Conservation (phyloP, 225 moss, liverwort and hornwort genomes). For the Antitrichia curtipendula region DNA sequence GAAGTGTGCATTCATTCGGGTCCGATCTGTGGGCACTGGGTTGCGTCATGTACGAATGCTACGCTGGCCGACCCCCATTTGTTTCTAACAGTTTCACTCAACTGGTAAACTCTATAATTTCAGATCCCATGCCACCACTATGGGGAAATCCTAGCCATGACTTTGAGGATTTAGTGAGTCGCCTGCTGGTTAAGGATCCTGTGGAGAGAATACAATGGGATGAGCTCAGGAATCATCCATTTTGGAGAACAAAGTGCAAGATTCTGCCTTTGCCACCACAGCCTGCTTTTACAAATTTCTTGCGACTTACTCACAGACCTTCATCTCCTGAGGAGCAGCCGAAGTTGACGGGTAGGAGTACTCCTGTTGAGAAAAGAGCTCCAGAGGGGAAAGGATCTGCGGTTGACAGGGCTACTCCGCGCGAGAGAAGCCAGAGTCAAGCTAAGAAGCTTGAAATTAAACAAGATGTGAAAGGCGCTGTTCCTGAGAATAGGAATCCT, state of each 20-base stretch:
- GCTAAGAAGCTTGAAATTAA: conserved; percentile 26
- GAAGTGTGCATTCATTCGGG: conserved; percentile 86
- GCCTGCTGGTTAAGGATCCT: conserved; percentile 83
- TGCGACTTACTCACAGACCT: conserved; percentile 44
- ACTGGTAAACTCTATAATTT: conserved; percentile 75
- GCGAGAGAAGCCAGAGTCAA: conserved; percentile 10
- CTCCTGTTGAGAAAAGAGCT: conserved; percentile 35
- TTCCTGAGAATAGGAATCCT: conserved; percentile 32
- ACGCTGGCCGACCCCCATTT: conserved; percentile 86
- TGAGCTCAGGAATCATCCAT: conserved; percentile 82
- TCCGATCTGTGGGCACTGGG: conserved; percentile 96
- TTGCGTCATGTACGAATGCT: conserved; percentile 98
- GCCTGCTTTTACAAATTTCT: conserved; percentile 67
- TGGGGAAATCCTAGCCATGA: conserved; percentile 69
- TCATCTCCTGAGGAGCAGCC: conserved; percentile 37
- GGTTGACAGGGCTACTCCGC: conserved; percentile 12
- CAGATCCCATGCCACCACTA: conserved; percentile 61
- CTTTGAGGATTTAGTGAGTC: conserved; percentile 76
- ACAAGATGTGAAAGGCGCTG: conserved; percentile 20
- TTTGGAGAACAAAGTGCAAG: conserved; percentile 79
- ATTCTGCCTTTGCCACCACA: conserved; percentile 68
- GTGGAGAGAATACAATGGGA: conserved; percentile 91
- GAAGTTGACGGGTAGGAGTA: conserved; percentile 14
- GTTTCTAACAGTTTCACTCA: conserved; percentile 93
- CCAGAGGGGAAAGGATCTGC: conserved; percentile 20